Evolutionary conservation across 1,139 yeast genomes (phyloP).

Genomic region (Saccharomyces hybrid): DNA sequence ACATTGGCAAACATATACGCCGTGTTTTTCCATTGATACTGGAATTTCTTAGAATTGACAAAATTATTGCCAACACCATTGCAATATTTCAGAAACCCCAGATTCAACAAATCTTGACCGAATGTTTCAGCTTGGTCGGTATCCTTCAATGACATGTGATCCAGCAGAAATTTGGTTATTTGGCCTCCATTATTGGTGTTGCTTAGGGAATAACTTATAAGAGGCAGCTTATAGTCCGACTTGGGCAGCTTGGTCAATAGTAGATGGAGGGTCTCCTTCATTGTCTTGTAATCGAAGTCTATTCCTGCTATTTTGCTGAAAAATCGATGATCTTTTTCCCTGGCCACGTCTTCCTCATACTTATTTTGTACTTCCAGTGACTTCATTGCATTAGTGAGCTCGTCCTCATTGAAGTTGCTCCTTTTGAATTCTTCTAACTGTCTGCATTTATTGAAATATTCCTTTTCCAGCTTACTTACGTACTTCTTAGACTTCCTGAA

Average conservation of each 20-base stretch:
- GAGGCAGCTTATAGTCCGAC: constrained; percentile 26
- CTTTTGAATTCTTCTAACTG: constrained; percentile 52
- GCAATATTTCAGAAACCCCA: constrained; percentile 60
- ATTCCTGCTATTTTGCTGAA: constrained; percentile 26
- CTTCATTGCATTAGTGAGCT: constrained; percentile 22
- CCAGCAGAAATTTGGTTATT: constrained; percentile 25
- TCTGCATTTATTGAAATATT: constrained; percentile 73
- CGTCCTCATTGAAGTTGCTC: constrained; percentile 41
- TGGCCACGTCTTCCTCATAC: constrained; percentile 17
- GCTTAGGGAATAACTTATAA: constrained; percentile 25
- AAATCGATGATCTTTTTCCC: constrained; percentile 25
- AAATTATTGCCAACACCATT: constrained; percentile 56
- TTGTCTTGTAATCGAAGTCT: constrained; percentile 27
- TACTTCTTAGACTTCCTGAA: constrained; percentile 42
- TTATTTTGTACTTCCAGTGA: constrained; percentile 18
- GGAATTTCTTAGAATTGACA: constrained; percentile 69
- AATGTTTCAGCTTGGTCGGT: constrained; percentile 59
- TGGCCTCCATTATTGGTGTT: constrained; percentile 32
- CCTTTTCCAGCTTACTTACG: constrained; percentile 56
- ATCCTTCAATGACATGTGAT: constrained; percentile 31
- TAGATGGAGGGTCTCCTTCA: constrained; percentile 24
- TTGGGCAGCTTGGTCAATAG: constrained; percentile 24
- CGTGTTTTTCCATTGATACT: constrained; percentile 74
- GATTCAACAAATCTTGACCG: constrained; percentile 66
- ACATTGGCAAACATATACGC: constrained; percentile 56